Evolutionary conservation across 2,329 filamentous ascomycete genomes (phyloP).

Genomic region (Aspergillus awamori): DNA sequence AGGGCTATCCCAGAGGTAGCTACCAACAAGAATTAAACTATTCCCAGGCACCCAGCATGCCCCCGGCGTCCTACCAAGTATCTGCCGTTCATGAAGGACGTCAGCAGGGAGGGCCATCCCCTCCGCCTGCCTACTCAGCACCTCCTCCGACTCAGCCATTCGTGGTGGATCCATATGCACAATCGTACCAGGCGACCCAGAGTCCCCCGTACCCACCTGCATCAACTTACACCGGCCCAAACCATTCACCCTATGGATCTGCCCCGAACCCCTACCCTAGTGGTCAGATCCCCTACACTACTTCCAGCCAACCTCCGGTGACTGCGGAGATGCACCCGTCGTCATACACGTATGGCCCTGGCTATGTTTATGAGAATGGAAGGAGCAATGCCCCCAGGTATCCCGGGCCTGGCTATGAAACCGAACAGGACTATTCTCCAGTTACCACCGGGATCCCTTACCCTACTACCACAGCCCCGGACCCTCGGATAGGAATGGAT

Average conservation of each 20-base stretch:
- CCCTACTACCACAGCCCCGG: constrained; percentile 44
- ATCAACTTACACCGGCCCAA: constrained; percentile 34
- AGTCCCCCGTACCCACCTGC: constrained; percentile 38
- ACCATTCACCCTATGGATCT: constrained; percentile 39
- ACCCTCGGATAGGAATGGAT: constrained; percentile 48
- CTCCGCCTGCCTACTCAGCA: constrained; percentile 39
- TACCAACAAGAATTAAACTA: constrained; percentile 43
- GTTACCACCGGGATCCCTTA: constrained; percentile 46
- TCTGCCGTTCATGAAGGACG: constrained; percentile 44
- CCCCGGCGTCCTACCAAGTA: constrained; percentile 40
- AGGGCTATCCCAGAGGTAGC: constrained; percentile 47
- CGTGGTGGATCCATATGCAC: constrained; percentile 42
- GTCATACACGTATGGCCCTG: constrained; percentile 43
- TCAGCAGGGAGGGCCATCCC: constrained; percentile 42
- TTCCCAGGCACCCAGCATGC: constrained; percentile 43
- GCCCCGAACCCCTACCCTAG: constrained; percentile 41
- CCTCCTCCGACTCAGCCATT: constrained; percentile 35
- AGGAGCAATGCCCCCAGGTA: constrained; percentile 47
- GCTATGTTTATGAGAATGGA: constrained; percentile 42
- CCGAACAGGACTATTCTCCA: constrained; percentile 45
- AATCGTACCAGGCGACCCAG: constrained; percentile 36
- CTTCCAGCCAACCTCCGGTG: constrained; percentile 40
- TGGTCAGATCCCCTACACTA: constrained; percentile 37
- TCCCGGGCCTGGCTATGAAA: constrained; percentile 45
- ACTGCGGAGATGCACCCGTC: constrained; percentile 43